Base-by-base conservation (phyloP, 2,329 filamentous ascomycete genomes). In the Cordyceps pruinosa region DNA sequence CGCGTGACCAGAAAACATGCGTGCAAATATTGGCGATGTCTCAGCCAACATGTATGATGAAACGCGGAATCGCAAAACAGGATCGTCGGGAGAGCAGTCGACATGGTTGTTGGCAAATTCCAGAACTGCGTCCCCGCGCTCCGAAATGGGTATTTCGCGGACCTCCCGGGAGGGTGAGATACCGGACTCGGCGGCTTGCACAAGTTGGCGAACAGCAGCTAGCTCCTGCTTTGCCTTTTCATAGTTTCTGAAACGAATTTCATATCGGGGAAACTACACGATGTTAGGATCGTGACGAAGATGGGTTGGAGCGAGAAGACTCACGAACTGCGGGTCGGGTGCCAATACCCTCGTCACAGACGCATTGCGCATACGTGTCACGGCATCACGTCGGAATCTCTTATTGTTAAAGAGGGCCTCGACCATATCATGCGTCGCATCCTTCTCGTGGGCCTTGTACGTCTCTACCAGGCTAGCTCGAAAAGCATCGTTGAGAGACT, bases 11-110 rank as follows among this genome's bases (percentile, higher is more conserved):
- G 66, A 62, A 51, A 82, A 78, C 66, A 81, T 77, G 41, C 73
- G 70, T 0, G 73, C 73, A 59, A 82, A 82, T 4, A 81, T 71
- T 7, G 78, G 76, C 13, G 80, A 82, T 0, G 75, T 75, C 65
- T 80, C 76, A 4, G 76, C 72, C 15, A 82, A 66, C 65, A 78
- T 72, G 60, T 75, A 71, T 1, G 78, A 80, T 0, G 77, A 79
- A 6, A 82, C 78, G 6, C 77, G 72, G 55, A 81, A 82, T 6
- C 77, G 72, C 12, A 78, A 61, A 1, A 75, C 72, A 0, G 77
- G 75, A 48, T 73, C 69, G 12, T 61, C 61, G 21, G 61, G 58
- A 1, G 60, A 62, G 21, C 64, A 60, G 17, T 74, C 71, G 8
- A 66, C 65, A 1, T 63, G 66, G 0, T 66, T 62, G 59, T 81